phyloP scores from a whole-genome alignment of 257 asterid species.

The Capsicum baccatum region DNA sequence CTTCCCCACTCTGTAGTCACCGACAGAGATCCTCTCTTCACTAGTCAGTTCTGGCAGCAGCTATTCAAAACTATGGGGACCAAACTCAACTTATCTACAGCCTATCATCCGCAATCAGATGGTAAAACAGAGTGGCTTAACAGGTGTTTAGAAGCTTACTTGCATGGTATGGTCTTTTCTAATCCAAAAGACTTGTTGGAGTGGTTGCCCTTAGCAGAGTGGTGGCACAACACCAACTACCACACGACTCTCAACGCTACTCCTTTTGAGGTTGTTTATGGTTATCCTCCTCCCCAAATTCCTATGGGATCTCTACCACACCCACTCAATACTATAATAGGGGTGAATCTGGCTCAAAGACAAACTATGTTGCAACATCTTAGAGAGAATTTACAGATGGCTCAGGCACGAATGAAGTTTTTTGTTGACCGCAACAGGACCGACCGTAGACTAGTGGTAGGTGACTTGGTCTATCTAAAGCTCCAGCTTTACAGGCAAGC shows the following conservation, averaged over 20 bases:
- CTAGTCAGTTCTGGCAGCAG: neutral
- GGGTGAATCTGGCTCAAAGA: too few relatives aligned
- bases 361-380: neutral
- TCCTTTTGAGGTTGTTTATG: neutral
- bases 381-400: neutral
- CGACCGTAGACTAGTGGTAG: neutral
- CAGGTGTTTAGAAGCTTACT: neutral
- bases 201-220: neutral
- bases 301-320: neutral
- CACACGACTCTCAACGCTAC: neutral
- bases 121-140: neutral
- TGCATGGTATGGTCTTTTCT: neutral
- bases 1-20: neutral
- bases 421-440: neutral
- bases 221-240: neutral
- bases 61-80: neutral
- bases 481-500: neutral
- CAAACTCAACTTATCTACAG: neutral
- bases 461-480: neutral
- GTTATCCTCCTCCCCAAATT: neutral
- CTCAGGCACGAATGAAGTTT: neutral
- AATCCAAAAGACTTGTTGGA: neutral
- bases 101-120: neutral
- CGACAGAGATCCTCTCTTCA: neutral
- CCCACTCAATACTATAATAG: accelerated